phyloP scores from a whole-genome alignment of 2,329 filamentous ascomycete species.

The Sporothrix variecibatus region DNA sequence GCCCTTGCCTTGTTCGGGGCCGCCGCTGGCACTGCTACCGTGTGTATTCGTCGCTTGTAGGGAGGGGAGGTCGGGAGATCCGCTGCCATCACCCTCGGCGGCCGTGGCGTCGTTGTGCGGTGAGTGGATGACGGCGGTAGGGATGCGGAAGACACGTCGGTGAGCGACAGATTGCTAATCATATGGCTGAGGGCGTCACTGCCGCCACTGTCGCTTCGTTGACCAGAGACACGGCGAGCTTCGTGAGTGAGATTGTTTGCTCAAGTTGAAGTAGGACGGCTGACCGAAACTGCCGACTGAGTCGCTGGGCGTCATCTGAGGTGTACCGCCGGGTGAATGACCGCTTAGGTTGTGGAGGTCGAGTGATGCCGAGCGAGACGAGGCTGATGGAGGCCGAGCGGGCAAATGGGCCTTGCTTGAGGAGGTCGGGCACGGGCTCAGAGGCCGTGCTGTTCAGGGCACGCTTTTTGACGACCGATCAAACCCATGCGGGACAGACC shows the following conservation, averaged over 20 bases:
- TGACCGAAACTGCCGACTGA: slow-evolving; percentile 66
- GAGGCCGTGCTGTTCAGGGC: slow-evolving; percentile 74
- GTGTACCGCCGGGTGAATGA: slow-evolving; percentile 80
- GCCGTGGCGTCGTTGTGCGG: slow-evolving; percentile 74
- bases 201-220: slow-evolving; percentile 88
- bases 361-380: slow-evolving; percentile 90
- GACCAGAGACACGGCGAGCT: slow-evolving; percentile 70
- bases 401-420: slow-evolving; percentile 90
- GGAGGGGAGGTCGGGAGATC: slow-evolving; percentile 74
- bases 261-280: slow-evolving; percentile 88
- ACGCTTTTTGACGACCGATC: slow-evolving; percentile 94
- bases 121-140: slow-evolving; percentile 51
- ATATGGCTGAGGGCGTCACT: slow-evolving; percentile 83
- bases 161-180: slow-evolving; percentile 76
- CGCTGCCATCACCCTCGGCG: slow-evolving; percentile 64
- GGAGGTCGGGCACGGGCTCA: slow-evolving; percentile 86
- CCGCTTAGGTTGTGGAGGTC: slow-evolving; percentile 67
- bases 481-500: slow-evolving; percentile 96
- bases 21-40: slow-evolving; percentile 35
- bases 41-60: slow-evolving; percentile 57
- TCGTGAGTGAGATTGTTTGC: slow-evolving; percentile 57
- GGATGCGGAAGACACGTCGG: slow-evolving; percentile 55
- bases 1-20: slow-evolving; percentile 48
- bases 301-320: slow-evolving; percentile 80
- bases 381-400: slow-evolving; percentile 81